These are phyloP conservation scores for Tetracladium maxilliforme DNA, from an alignment of 2,329 filamentous ascomycete species.

Conservation along the genomic window DNA sequence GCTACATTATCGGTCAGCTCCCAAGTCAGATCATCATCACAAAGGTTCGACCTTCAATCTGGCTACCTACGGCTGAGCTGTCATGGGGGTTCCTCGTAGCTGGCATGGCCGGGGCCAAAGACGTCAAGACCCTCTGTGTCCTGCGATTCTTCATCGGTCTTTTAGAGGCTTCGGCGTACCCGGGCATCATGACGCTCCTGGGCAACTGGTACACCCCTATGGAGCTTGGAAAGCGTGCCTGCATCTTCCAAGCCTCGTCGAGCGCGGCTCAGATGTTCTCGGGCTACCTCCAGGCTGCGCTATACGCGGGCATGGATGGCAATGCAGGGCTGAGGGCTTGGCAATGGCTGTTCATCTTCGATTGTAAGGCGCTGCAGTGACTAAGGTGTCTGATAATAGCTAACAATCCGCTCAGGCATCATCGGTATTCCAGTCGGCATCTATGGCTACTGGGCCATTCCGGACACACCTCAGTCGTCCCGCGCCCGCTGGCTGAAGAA, in stretches of 20 bases:
- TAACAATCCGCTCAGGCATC: too few species aligned
- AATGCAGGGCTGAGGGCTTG: slow-evolving; percentile 32
- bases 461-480: slow-evolving; percentile 14
- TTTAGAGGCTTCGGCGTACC: slow-evolving; percentile 11
- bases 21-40: slow-evolving; percentile 22
- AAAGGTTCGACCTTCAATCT: slow-evolving; percentile 24
- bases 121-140: slow-evolving; percentile 14
- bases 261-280: slow-evolving; percentile 16
- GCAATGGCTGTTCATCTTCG: slow-evolving; percentile 31
- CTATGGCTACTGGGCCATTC: slow-evolving; percentile 17
- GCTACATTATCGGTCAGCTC: slow-evolving; percentile 36
- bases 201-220: slow-evolving; percentile 4
- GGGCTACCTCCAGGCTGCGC: slow-evolving; percentile 38
- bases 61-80: slow-evolving; percentile 24
- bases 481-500: slow-evolving; percentile 14
- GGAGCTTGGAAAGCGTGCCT: slow-evolving; percentile 4
- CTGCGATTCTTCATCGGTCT: slow-evolving; percentile 28
- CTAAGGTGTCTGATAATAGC: too few species aligned
- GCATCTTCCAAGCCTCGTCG: slow-evolving; percentile 4
- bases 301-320: slow-evolving; percentile 29
- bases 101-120: slow-evolving; percentile 18
- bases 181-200: slow-evolving; percentile 5
- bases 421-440: slow-evolving; percentile 16
- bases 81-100: slow-evolving; percentile 19
- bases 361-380: background rate